These are phyloP conservation scores for Syzygium aqueum DNA, from an alignment of 345 rosid genomes.

Conservation along the genomic window DNA sequence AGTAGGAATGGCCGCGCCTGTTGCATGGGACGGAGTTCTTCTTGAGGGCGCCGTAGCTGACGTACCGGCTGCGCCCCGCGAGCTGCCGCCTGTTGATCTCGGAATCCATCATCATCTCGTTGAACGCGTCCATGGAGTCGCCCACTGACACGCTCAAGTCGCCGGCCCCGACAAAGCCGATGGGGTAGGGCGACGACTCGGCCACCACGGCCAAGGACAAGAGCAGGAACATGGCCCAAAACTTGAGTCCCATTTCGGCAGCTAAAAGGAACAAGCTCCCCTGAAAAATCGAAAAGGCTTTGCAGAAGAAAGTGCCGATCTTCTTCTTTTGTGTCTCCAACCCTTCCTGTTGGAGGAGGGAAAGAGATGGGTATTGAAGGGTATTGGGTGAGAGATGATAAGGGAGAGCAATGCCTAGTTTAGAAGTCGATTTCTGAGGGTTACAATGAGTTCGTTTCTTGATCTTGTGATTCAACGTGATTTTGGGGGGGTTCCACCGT, in stretches of 20 bases:
- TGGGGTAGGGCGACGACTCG: not conserved
- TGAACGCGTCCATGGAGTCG: not conserved
- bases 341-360: not conserved
- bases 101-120: constrained; percentile 4
- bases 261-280: not conserved
- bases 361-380: not conserved
- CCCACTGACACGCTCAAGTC: not conserved
- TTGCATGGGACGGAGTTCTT: constrained; percentile 30
- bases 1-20: constrained; percentile 40
- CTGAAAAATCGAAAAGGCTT: not conserved
- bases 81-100: constrained; percentile 4
- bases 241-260: not conserved
- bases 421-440: not conserved
- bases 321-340: not conserved
- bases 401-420: not conserved
- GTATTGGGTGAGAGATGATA: not conserved
- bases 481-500: not conserved
- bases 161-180: not conserved
- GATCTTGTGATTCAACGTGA: not conserved
- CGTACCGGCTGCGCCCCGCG: constrained; percentile 5
- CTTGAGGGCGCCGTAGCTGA: constrained; percentile 36
- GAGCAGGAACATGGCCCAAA: not conserved
- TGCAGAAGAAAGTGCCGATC: not conserved
- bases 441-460: not conserved
- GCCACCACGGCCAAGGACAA: constrained; percentile 4